phyloP scores from a whole-genome alignment of 192 early-diverging fungal species.

The Coemansia sp. region DNA sequence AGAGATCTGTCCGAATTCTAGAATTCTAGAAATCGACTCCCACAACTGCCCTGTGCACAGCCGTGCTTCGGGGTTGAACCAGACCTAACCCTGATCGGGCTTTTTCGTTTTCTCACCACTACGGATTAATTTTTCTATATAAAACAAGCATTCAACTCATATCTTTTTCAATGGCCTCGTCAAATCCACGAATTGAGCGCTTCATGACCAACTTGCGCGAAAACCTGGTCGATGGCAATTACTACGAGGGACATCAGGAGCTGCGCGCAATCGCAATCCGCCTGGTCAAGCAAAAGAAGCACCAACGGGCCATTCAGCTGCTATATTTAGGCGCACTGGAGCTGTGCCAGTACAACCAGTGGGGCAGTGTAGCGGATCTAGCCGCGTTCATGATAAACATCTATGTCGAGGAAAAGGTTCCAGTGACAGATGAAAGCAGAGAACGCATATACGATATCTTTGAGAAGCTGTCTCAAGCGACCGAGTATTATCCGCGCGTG shows the following conservation, averaged over 20 bases:
- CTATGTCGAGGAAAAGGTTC: slow-evolving; percentile 66
- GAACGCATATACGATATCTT: slow-evolving; percentile 68
- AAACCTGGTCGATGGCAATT: slow-evolving; percentile 79
- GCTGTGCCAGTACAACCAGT: slow-evolving; percentile 78
- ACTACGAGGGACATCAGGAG: slow-evolving; percentile 98
- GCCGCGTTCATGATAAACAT: slow-evolving; percentile 79
- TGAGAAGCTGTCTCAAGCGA: slow-evolving; percentile 58
- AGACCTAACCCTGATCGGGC: neutral
- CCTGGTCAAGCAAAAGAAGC: slow-evolving; percentile 85
- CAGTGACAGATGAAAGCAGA: slow-evolving; percentile 69
- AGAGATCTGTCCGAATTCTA: neutral
- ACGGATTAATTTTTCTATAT: slow-evolving; percentile 9
- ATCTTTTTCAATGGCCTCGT: slow-evolving; percentile 15
- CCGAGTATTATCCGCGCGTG: slow-evolving; percentile 48
- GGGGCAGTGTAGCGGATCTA: slow-evolving; percentile 81
- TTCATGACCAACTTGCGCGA: slow-evolving; percentile 62
- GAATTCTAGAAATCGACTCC: slow-evolving; percentile 4
- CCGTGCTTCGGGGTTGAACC: neutral
- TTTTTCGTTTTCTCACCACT: neutral
- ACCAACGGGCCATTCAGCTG: slow-evolving; percentile 71
- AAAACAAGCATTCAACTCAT: neutral
- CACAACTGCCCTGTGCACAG: slow-evolving; percentile 5
- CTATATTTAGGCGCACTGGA: slow-evolving; percentile 76
- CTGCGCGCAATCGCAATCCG: slow-evolving; percentile 90
- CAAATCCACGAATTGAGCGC: slow-evolving; percentile 50